Evolutionary conservation across 2,329 filamentous ascomycete genomes (phyloP).

Genomic region (Penicillium sp.): DNA sequence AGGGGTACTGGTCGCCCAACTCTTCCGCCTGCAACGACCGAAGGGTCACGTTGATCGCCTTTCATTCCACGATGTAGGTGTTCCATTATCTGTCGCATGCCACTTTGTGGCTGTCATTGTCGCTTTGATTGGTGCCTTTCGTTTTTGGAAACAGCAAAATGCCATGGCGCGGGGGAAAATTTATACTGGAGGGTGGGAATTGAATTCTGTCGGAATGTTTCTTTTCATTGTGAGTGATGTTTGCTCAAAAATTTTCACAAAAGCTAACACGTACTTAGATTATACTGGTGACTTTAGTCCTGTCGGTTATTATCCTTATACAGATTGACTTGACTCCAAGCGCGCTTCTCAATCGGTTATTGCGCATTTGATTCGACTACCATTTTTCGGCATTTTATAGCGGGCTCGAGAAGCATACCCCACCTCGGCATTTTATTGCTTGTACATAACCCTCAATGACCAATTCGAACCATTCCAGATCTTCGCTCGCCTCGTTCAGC

Average conservation of each 20-base stretch:
- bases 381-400: not conserved
- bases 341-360: not conserved
- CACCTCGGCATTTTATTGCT: not conserved
- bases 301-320: constrained; percentile 21
- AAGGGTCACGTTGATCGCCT: constrained; percentile 39
- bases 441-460: not conserved
- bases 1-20: constrained; percentile 66
- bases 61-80: constrained; percentile 62
- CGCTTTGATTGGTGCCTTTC: constrained; percentile 55
- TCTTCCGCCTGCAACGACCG: constrained; percentile 60
- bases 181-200: constrained; percentile 61
- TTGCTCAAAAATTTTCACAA: not conserved
- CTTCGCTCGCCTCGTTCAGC: too few species aligned
- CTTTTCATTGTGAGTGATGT: constrained; percentile 19
- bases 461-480: not conserved
- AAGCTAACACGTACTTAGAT: constrained; percentile 9
- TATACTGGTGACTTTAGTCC: constrained; percentile 17
- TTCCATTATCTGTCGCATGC: constrained; percentile 54
- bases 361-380: not conserved
- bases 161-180: constrained; percentile 61
- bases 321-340: constrained; percentile 11
- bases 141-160: constrained; percentile 63
- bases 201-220: constrained; percentile 51
- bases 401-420: not conserved
- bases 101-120: constrained; percentile 55